Evolutionary conservation across 768 basidiomycete genomes (phyloP).

Genomic region (Tylopilus felleus): DNA sequence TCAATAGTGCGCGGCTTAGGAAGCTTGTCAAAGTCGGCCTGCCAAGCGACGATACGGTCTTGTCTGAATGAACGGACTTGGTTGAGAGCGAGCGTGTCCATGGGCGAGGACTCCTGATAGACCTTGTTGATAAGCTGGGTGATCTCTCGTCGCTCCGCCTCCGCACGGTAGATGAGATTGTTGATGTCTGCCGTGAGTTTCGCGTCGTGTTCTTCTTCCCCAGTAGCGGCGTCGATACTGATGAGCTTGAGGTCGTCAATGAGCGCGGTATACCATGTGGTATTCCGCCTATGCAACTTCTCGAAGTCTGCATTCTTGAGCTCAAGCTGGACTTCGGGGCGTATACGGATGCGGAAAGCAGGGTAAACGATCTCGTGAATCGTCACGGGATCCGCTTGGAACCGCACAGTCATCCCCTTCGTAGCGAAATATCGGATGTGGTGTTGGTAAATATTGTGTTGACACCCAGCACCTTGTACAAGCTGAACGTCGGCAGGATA

Average conservation of each 20-base stretch:
- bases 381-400: slow-evolving; percentile 79
- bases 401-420: slow-evolving; percentile 81
- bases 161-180: slow-evolving; percentile 65
- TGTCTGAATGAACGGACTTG: slow-evolving; percentile 83
- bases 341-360: slow-evolving; percentile 79
- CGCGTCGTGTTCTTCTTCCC: slow-evolving; percentile 69
- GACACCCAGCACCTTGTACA: slow-evolving; percentile 85
- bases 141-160: slow-evolving; percentile 73
- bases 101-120: slow-evolving; percentile 76
- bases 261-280: slow-evolving; percentile 69
- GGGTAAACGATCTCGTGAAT: slow-evolving; percentile 89
- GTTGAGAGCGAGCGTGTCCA: slow-evolving; percentile 85
- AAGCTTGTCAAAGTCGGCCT: slow-evolving; percentile 85
- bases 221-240: slow-evolving; percentile 74
- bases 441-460: slow-evolving; percentile 91
- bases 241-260: slow-evolving; percentile 75
- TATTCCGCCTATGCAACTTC: slow-evolving; percentile 66
- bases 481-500: slow-evolving; percentile 86
- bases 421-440: slow-evolving; percentile 89
- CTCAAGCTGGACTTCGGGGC: slow-evolving; percentile 82
- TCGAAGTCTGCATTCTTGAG: slow-evolving; percentile 93
- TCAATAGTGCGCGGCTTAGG: slow-evolving; percentile 65
- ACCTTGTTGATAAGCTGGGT: slow-evolving; percentile 68
- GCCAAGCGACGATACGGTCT: slow-evolving; percentile 96
- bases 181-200: slow-evolving; percentile 62